phyloP scores from a whole-genome alignment of 2,329 filamentous ascomycete genomes.

The Neofusicoccum cordaticola region DNA sequence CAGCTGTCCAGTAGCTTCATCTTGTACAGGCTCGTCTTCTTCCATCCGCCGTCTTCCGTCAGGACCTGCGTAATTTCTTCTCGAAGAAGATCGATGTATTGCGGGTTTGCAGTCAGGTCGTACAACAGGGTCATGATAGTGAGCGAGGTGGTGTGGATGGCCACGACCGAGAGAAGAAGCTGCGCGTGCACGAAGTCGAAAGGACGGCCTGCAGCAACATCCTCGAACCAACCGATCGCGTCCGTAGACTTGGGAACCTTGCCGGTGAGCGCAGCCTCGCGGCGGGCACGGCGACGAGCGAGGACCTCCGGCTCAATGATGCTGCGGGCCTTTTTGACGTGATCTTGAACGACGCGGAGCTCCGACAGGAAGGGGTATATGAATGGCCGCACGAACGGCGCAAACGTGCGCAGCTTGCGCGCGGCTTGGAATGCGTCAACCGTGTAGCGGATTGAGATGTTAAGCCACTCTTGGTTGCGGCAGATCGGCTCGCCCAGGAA shows the following conservation, averaged over 20 bases:
- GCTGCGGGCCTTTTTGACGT: slow-evolving; percentile 30
- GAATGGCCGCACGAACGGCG: slow-evolving; percentile 33
- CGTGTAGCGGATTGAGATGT: slow-evolving; percentile 34
- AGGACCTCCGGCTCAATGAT: slow-evolving; percentile 36
- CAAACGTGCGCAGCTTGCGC: slow-evolving; percentile 34
- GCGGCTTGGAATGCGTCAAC: slow-evolving; percentile 33
- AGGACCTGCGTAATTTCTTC: slow-evolving; percentile 27
- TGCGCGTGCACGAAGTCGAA: slow-evolving; percentile 18
- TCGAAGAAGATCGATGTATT: slow-evolving; percentile 25
- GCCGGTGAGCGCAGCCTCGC: slow-evolving; percentile 19
- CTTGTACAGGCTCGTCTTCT: slow-evolving; percentile 28
- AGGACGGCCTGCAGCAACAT: slow-evolving; percentile 21
- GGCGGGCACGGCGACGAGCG: slow-evolving; percentile 21
- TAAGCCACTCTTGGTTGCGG: slow-evolving; percentile 40
- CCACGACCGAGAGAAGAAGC: slow-evolving; percentile 20
- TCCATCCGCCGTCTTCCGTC: slow-evolving; percentile 25
- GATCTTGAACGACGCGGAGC: slow-evolving; percentile 23
- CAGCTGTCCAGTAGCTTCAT: slow-evolving; percentile 34
- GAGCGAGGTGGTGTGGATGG: slow-evolving; percentile 26
- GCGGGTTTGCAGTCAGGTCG: slow-evolving; percentile 24
- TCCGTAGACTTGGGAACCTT: slow-evolving; percentile 23
- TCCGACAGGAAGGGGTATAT: slow-evolving; percentile 35
- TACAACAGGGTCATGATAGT: slow-evolving; percentile 24
- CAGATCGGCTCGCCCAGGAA: slow-evolving; percentile 40
- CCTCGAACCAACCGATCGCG: slow-evolving; percentile 24